Evolutionary conservation across 331 rosid genomes (phyloP).

Genomic region (Arachis monticola): DNA sequence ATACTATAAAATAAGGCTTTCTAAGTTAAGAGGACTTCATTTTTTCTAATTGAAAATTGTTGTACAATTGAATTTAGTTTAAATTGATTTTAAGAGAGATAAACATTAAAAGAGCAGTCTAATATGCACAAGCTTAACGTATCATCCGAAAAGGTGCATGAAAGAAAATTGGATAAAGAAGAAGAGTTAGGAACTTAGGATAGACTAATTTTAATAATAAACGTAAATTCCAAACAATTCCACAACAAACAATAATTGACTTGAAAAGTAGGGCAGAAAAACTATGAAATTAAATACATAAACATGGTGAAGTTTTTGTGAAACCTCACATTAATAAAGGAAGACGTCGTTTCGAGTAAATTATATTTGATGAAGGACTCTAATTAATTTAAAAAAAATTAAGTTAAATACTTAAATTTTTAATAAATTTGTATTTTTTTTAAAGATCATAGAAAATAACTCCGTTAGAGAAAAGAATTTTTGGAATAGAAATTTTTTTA

Average conservation of each 20-base stretch:
- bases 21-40: not conserved
- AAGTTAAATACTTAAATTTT: too few species aligned
- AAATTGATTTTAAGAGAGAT: not conserved
- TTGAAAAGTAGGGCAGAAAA: not conserved
- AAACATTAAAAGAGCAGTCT: not conserved
- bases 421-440: too few species aligned
- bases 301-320: not conserved
- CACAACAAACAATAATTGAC: not conserved
- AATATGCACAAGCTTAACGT: too few species aligned
- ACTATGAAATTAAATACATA: not conserved
- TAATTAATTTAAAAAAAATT: too few species aligned
- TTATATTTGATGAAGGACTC: too few species aligned
- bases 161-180: too few species aligned
- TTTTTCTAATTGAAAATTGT: not conserved
- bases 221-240: not conserved
- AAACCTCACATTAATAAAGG: not conserved
- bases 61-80: conserved; percentile 1
- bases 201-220: too few species aligned
- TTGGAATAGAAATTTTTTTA: too few species aligned
- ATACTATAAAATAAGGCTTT: not conserved
- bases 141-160: too few species aligned
- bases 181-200: not conserved
- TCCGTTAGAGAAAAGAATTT: too few species aligned
- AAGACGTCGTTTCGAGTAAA: too few species aligned
- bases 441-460: too few species aligned